These are phyloP conservation scores for Bullera alba DNA, from an alignment of 768 basidiomycete genomes.

Conservation along the genomic window DNA sequence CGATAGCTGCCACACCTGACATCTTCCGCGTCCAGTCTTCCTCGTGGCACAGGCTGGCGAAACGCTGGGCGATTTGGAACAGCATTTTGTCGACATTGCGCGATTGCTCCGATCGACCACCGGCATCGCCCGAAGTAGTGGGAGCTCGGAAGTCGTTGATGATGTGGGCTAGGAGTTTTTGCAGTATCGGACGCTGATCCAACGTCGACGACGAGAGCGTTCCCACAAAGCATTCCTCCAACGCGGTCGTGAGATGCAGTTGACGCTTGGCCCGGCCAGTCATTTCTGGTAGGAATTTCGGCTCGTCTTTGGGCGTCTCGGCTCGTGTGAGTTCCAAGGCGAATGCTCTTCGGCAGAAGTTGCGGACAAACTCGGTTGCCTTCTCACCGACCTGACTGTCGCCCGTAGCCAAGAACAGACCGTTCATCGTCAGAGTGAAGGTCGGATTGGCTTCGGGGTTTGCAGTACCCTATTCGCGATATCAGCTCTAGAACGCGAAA, in stretches of 20 bases:
- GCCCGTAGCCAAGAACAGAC: conserved; percentile 30
- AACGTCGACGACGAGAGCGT: conserved; percentile 54
- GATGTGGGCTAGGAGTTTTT: conserved; percentile 57
- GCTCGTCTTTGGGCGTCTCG: conserved; percentile 19
- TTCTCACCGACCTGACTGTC: conserved; percentile 46
- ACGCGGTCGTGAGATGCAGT: conserved; percentile 44
- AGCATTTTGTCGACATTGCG: conserved; percentile 53
- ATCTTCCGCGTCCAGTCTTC: conserved; percentile 83
- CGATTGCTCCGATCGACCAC: conserved; percentile 36
- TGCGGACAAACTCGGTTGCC: conserved; percentile 64
- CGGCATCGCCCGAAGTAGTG: conserved; percentile 14
- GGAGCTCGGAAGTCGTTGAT: conserved; percentile 62
- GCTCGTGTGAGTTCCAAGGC: conserved; percentile 58
- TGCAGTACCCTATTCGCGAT: conserved; percentile 19
- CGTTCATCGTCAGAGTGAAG: conserved; percentile 24
- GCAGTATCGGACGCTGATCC: conserved; percentile 50
- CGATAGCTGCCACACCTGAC: conserved; percentile 81
- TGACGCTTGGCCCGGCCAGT: conserved; percentile 25
- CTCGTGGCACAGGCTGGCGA: conserved; percentile 80
- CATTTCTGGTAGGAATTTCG: conserved; percentile 23
- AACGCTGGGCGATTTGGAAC: conserved; percentile 73
- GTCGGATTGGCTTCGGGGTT: conserved; percentile 27
- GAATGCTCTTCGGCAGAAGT: conserved; percentile 66
- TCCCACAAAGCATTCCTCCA: conserved; percentile 69
- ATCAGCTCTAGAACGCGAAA: neutral